Evolutionary conservation across 129 eudicot species (phyloP).

Genomic region (Logfia minima): DNA sequence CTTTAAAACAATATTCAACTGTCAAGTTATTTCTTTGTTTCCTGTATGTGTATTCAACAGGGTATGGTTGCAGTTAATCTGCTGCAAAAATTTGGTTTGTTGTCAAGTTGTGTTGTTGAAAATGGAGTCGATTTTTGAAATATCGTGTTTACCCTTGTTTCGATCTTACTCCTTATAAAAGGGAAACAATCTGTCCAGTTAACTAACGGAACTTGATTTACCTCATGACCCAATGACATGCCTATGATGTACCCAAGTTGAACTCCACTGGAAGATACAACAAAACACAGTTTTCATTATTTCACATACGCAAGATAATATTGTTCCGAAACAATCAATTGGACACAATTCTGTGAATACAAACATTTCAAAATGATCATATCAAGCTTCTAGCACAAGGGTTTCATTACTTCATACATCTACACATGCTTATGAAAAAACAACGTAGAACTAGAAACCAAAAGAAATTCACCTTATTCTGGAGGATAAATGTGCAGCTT

Average conservation of each 20-base stretch:
- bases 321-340: not conserved
- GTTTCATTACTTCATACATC: not conserved
- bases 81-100: not conserved
- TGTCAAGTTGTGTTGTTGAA: not conserved
- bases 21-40: conserved; percentile 10
- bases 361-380: not conserved
- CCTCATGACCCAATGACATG: not conserved
- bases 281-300: not conserved
- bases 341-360: not conserved
- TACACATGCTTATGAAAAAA: not conserved
- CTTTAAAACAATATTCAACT: not conserved
- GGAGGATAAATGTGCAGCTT: conserved; percentile 40
- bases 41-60: not conserved
- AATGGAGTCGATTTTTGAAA: not conserved
- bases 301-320: not conserved
- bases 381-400: not conserved
- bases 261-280: too few relatives aligned
- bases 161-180: too few relatives aligned
- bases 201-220: not conserved
- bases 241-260: too few relatives aligned
- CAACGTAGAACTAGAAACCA: not conserved
- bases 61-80: not conserved
- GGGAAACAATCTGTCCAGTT: not conserved
- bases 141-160: not conserved
- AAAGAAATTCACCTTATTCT: not conserved